These are phyloP conservation scores for Bidens hawaiensis DNA, from an alignment of 140 eudicot species.

Conservation along the genomic window DNA sequence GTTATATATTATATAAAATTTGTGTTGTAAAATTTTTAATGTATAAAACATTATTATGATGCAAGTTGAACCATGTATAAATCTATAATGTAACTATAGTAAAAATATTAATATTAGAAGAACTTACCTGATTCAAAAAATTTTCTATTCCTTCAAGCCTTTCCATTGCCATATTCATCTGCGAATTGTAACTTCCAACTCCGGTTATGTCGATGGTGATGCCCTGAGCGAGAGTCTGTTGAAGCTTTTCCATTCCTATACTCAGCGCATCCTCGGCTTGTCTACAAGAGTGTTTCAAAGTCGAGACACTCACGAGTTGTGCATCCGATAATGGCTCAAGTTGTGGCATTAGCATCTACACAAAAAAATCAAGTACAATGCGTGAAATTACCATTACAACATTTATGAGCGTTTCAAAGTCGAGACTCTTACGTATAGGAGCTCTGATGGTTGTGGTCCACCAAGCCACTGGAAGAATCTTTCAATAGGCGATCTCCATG, in stretches of 20 bases:
- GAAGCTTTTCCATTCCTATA: conserved; percentile 67
- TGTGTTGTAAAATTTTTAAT: no score
- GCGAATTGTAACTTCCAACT: conserved; percentile 32
- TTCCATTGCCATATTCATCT: conserved; percentile 52
- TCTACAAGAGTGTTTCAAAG: conserved; percentile 48
- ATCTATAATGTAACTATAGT: no score
- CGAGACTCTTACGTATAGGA: conserved; percentile 39
- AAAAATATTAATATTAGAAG: background rate
- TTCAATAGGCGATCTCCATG: conserved; percentile 65
- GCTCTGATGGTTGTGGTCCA: conserved; percentile 70
- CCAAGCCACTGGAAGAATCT: conserved; percentile 71
- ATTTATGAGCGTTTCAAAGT: background rate
- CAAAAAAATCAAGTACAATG: background rate
- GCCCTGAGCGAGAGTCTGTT: conserved; percentile 56
- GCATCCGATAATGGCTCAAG: conserved; percentile 45
- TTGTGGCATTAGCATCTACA: conserved; percentile 56
- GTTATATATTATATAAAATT: no score
- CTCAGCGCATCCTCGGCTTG: conserved; percentile 75
- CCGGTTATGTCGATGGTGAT: conserved; percentile 35
- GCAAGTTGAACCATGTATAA: no score
- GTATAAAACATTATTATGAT: no score
- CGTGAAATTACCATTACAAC: background rate
- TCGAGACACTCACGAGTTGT: conserved; percentile 40
- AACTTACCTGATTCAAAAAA: conserved; percentile 61
- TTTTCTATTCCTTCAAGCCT: conserved; percentile 55